These are phyloP conservation scores for Ilex asprella DNA, from an alignment of 257 asterid genomes.

Conservation along the genomic window DNA sequence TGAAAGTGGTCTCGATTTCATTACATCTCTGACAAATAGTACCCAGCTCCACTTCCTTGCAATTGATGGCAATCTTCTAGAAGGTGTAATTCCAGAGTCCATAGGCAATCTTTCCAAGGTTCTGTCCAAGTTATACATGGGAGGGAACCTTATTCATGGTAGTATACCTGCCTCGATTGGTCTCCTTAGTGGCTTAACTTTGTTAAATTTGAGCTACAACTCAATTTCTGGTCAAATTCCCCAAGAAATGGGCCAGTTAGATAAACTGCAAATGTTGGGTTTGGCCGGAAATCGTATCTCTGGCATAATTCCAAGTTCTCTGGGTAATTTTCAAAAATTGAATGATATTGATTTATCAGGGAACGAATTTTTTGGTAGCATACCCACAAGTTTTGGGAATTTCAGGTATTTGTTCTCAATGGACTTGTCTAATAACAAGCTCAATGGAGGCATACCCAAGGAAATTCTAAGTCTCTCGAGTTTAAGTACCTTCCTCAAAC, in stretches of 20 bases:
- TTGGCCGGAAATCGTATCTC: constrained; percentile 35
- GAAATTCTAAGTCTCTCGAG: constrained; percentile 31
- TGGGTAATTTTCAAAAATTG: constrained; percentile 38
- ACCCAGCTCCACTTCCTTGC: constrained; percentile 42
- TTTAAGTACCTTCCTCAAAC: constrained; percentile 38
- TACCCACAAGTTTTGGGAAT: constrained; percentile 30
- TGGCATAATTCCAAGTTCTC: constrained; percentile 36
- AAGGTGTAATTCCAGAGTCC: constrained; percentile 47
- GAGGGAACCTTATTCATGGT: constrained; percentile 36
- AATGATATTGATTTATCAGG: constrained; percentile 41
- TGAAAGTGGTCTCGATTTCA: constrained; percentile 27
- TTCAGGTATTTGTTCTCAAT: constrained; percentile 28
- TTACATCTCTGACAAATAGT: constrained; percentile 34
- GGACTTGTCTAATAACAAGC: constrained; percentile 43
- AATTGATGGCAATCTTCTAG: constrained; percentile 35
- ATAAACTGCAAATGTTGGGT: constrained; percentile 23
- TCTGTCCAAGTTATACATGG: constrained; percentile 38
- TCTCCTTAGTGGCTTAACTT: constrained; percentile 29
- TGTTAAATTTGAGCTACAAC: constrained; percentile 27
- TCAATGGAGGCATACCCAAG: constrained; percentile 41
- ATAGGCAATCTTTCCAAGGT: constrained; percentile 47
- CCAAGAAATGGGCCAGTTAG: constrained; percentile 34
- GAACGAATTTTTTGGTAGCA: constrained; percentile 39
- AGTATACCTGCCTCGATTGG: constrained; percentile 46
- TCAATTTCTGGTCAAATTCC: constrained; percentile 48